phyloP scores from a whole-genome alignment of 2,329 filamentous ascomycete genomes.

The Colletotrichum aenigma region DNA sequence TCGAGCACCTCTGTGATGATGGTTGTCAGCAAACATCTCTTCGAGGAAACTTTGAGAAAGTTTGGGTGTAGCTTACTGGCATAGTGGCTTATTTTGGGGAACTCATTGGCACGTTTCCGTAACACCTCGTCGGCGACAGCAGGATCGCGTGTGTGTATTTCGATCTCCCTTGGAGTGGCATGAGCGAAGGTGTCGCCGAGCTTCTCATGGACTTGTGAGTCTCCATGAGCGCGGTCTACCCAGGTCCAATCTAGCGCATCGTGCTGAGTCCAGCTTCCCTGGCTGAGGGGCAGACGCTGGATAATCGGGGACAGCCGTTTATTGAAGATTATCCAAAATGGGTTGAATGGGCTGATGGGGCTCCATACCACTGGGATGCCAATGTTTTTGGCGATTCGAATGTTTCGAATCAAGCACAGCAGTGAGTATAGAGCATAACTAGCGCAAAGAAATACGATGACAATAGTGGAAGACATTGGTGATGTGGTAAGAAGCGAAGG shows the following conservation, averaged over 20 bases:
- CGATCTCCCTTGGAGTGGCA: background rate
- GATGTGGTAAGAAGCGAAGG: background rate
- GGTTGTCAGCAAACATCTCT: background rate
- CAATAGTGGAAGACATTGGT: background rate
- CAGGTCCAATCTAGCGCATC: background rate
- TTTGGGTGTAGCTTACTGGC: background rate
- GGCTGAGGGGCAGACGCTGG: background rate
- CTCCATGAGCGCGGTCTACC: background rate
- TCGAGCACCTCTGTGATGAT: background rate
- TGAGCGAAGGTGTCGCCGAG: background rate
- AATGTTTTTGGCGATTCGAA: background rate
- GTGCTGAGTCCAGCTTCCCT: background rate
- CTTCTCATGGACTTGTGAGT: background rate
- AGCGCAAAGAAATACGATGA: background rate
- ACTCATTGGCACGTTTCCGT: background rate
- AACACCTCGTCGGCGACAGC: constrained; percentile 27
- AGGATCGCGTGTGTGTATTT: background rate
- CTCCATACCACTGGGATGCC: background rate
- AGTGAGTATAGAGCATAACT: background rate
- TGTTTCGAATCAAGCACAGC: background rate
- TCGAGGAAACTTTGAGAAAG: background rate
- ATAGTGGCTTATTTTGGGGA: background rate
- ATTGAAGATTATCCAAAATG: background rate
- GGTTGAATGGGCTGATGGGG: background rate
- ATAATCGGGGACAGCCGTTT: background rate